phyloP scores from a whole-genome alignment of 768 basidiomycete species.

The Coprinopsis strossmayeri region DNA sequence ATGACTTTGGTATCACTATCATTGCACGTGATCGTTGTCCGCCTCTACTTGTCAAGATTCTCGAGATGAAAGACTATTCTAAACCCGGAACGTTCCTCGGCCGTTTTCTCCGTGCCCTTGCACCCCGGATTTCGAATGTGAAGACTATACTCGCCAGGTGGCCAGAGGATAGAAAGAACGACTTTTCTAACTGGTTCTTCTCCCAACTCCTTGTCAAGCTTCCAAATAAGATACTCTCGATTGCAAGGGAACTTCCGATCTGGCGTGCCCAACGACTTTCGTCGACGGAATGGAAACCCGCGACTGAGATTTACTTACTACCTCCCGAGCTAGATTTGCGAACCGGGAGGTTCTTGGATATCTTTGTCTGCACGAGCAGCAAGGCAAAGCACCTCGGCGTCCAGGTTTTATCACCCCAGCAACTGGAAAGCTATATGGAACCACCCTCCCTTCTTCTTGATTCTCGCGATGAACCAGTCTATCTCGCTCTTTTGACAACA shows the following conservation, averaged over 20 bases:
- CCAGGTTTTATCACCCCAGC: background rate
- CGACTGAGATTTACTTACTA: constrained; percentile 3
- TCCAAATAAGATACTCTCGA: constrained; percentile 10
- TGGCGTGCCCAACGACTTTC: constrained; percentile 14
- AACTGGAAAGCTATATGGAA: background rate
- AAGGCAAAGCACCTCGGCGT: constrained; percentile 1
- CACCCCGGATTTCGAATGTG: constrained; percentile 5
- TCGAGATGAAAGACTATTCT: constrained; percentile 14
- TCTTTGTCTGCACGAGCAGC: background rate
- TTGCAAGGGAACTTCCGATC: constrained; percentile 26
- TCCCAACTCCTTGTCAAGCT: constrained; percentile 10
- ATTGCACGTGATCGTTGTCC: constrained; percentile 17
- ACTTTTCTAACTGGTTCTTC: constrained; percentile 28
- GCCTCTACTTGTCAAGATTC: constrained; percentile 12
- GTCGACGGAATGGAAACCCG: constrained; percentile 1
- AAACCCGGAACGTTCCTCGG: constrained; percentile 15
- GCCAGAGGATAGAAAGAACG: constrained; percentile 9
- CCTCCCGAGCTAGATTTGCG: constrained; percentile 1
- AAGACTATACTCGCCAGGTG: constrained; percentile 17
- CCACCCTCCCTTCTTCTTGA: constrained; percentile 13
- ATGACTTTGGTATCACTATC: constrained; percentile 19
- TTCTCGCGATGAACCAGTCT: constrained; percentile 10
- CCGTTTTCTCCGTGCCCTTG: constrained; percentile 12
- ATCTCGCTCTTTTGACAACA: constrained; percentile 6
- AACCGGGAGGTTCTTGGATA: constrained; percentile 5